Evolutionary conservation across 352 stramenopile species (phyloP), one percentile per base, ranked within the genome.

Genomic region (Globisporangium apiculatum): DNA sequence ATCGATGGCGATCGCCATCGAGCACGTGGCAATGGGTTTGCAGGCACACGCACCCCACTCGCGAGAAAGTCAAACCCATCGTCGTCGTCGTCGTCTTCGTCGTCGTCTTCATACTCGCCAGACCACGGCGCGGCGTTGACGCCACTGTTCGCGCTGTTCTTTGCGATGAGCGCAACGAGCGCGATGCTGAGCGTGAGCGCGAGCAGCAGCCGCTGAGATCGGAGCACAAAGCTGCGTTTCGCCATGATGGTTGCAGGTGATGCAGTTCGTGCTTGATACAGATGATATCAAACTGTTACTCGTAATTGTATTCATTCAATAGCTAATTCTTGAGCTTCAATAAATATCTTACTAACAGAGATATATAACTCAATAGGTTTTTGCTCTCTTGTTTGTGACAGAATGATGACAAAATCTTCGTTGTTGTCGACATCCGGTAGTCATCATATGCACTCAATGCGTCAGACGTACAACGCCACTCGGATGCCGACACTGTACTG

Each of bases 51-150:
- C 46, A 76, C 69, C 2, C 60, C 64, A 31, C 43, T 62, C 24
- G 69, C 73, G 49, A 76, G 54, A 40, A 76, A 76, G 57, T 76
- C 69, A 50, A 76, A 76, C 12, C 57, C 67, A 43, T 70, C 68
- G 36, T 69, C 58, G 5, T 69, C 61, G 11, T 73, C 68, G 4
- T 66, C 66, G 0, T 70, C 65, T 7, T 71, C 65, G 2, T 67
- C 63, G 24, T 70, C 59, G 17, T 56, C 59, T 10, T 61, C 53
- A 4, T 47, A 8, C 18, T 52, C 52, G 12, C 35, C 18, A 6
- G 49, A 12, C 46, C 31, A 40, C 41, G 51, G 15, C 1, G 56
- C 38, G 12, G 50, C 56, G 12, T n/a, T 14, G 38, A 55, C 15
- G 1, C 38, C 45, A 41, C n/a, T 10, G 9, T 17, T 12, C 3